phyloP scores from a whole-genome alignment of 192 early-diverging fungal species.

The Podila epicladia region DNA sequence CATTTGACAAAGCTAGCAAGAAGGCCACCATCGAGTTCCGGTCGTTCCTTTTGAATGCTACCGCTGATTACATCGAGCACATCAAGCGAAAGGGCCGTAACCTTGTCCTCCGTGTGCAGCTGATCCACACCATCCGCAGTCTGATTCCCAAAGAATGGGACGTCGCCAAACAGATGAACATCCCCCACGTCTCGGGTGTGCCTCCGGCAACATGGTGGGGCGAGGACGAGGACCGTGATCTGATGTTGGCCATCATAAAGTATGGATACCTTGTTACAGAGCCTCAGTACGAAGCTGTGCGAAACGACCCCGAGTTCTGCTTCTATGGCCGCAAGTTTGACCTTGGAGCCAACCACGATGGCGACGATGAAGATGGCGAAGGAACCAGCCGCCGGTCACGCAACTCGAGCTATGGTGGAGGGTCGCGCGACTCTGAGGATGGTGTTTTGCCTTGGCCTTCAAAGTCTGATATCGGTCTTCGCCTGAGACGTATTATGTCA shows the following conservation, averaged over 20 bases:
- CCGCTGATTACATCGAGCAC: constrained; percentile 79
- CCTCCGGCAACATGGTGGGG: constrained; percentile 79
- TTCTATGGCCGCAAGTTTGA: constrained; percentile 65
- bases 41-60: constrained; percentile 77
- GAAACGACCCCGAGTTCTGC: constrained; percentile 63
- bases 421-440: constrained; percentile 15
- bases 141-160: constrained; percentile 73
- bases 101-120: constrained; percentile 74
- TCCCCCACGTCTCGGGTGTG: constrained; percentile 72
- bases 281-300: constrained; percentile 53
- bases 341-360: constrained; percentile 38
- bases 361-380: constrained; percentile 47
- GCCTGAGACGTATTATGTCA: constrained; percentile 64
- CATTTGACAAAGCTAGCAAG: constrained; percentile 72
- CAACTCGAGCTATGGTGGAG: constrained; percentile 20
- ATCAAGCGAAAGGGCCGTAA: constrained; percentile 73
- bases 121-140: constrained; percentile 80
- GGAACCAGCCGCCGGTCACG: constrained; percentile 39
- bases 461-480: constrained; percentile 70
- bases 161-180: constrained; percentile 64
- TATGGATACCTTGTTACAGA: constrained; percentile 73
- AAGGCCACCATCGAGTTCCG: constrained; percentile 72
- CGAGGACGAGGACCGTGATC: constrained; percentile 81
- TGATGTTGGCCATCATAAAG: constrained; percentile 80
- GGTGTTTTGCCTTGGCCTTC: constrained; percentile 66